Base-by-base conservation (phyloP, 352 stramenopile species). In the Pythium aphanidermatum region DNA sequence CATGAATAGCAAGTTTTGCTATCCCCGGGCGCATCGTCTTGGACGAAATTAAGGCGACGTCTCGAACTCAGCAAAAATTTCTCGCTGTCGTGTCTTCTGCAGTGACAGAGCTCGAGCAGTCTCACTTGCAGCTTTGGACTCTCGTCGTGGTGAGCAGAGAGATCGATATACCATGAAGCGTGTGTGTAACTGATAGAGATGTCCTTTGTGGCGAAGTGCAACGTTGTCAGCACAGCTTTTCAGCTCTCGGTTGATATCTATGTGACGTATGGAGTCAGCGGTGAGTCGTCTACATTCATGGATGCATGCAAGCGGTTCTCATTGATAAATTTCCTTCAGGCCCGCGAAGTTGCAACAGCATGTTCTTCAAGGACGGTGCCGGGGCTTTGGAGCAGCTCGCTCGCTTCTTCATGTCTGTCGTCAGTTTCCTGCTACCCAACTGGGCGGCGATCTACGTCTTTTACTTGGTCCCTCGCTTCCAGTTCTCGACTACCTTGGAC, bases 371-470 rank as follows among this genome's bases (percentile, higher is more conserved):
- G 26, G 73, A 88, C 44, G 67, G 73, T 24, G 59, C 70, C 0
- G 70, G 73, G 2, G 37, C 65, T 12, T 33, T 84, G 16, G 75
- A 86, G 53, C 75, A 88, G 53, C 65, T 66, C 0, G 45, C 70
- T 28, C 75, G 75, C 9, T 54, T 85, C 4, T 26, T 56, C 29
- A 65, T 88, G 30, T 75, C 73, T 17, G 42, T 77, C 6, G 61
- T 68, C 24, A 71, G 63, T 39, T 82, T 79, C 34, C 42, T 85
- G 30, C 35, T 84, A 25, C 75, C 75, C 12, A 84, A 83, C 42
- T 86, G 70, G 70, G 71, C 70, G 26, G 74, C 50, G 4, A 49
- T 88, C 34, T 85, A 85, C 56, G 75, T 88, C 17, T 88, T 88
- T 56, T 88, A 75, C 37, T 50, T 83, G 44, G 46, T 83, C 32